These are phyloP conservation scores for Chrysanthemum seticuspe DNA, from an alignment of 129 eudicot genomes.

Conservation along the genomic window DNA sequence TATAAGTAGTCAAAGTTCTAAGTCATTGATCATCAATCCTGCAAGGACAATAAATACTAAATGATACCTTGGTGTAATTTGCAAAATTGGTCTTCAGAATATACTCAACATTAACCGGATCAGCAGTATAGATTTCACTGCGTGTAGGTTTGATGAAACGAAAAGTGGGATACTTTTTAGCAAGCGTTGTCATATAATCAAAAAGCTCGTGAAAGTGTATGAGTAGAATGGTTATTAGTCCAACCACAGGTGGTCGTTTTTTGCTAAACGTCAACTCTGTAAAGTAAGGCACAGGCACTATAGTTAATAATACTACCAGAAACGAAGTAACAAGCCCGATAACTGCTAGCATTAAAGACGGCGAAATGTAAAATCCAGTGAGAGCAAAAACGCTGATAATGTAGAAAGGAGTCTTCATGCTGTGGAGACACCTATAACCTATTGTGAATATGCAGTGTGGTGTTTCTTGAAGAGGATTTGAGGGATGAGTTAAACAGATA, in stretches of 20 bases:
- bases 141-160: slow-evolving; percentile 44
- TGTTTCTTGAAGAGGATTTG: too few species aligned
- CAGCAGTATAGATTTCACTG: slow-evolving; percentile 50
- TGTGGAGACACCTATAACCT: too few species aligned
- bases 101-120: slow-evolving; percentile 47
- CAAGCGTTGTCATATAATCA: slow-evolving; percentile 38
- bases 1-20: background rate
- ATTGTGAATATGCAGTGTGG: background rate
- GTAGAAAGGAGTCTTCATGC: slow-evolving; percentile 14
- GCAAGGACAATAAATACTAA: background rate
- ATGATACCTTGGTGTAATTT: slow-evolving; percentile 49
- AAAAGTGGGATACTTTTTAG: slow-evolving; percentile 41
- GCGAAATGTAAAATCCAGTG: slow-evolving; percentile 20
- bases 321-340: slow-evolving; percentile 20
- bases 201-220: slow-evolving; percentile 36
- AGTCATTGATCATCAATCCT: background rate
- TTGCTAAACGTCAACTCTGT: slow-evolving; percentile 27
- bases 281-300: slow-evolving; percentile 27
- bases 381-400: slow-evolving; percentile 17
- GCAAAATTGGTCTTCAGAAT: slow-evolving; percentile 54
- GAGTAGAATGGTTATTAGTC: slow-evolving; percentile 37
- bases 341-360: slow-evolving; percentile 24
- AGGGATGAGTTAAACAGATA: too few species aligned
- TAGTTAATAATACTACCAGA: slow-evolving; percentile 19
- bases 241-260: slow-evolving; percentile 46